phyloP scores from a whole-genome alignment of 78 protist genomes.

The Pigoraptor vietnamica region DNA sequence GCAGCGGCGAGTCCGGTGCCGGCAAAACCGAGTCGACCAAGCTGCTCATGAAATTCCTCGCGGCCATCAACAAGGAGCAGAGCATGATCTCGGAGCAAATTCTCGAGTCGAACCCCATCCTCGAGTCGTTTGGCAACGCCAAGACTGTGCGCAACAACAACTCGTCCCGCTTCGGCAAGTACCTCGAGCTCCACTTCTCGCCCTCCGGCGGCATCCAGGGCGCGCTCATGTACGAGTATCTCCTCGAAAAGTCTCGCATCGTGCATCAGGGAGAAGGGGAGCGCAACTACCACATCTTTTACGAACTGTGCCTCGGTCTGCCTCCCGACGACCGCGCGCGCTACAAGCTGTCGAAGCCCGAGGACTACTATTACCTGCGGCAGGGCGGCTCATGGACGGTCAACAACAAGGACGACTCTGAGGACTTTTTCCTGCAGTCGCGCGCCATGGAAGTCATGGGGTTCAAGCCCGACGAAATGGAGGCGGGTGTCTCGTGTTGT shows the following conservation, averaged over 20 bases:
- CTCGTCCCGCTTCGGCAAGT: conserved; percentile 93
- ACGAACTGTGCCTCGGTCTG: conserved; percentile 39
- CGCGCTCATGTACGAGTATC: conserved; percentile 67
- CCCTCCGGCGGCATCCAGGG: conserved; percentile 81
- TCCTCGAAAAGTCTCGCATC: conserved; percentile 91
- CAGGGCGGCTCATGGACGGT: conserved; percentile 6
- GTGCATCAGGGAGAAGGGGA: conserved; percentile 53
- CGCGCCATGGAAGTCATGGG: conserved; percentile 17
- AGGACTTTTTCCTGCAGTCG: not conserved
- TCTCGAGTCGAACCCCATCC: conserved; percentile 55
- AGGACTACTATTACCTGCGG: conserved; percentile 43
- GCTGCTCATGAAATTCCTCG: conserved; percentile 5
- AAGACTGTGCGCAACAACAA: conserved; percentile 85
- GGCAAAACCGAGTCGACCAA: conserved; percentile 57
- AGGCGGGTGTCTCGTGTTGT: not conserved
- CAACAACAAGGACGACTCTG: not conserved
- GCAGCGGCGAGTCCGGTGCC: conserved; percentile 75
- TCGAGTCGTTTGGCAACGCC: conserved; percentile 77
- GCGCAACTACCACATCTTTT: conserved; percentile 68
- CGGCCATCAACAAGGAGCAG: not conserved
- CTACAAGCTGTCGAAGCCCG: not conserved
- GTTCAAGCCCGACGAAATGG: not conserved
- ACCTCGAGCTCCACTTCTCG: conserved; percentile 85
- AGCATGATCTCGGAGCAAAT: conserved; percentile 34
- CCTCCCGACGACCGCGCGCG: not conserved